Evolutionary conservation across 441 rosid species (phyloP).

Genomic region (Croton setiger): DNA sequence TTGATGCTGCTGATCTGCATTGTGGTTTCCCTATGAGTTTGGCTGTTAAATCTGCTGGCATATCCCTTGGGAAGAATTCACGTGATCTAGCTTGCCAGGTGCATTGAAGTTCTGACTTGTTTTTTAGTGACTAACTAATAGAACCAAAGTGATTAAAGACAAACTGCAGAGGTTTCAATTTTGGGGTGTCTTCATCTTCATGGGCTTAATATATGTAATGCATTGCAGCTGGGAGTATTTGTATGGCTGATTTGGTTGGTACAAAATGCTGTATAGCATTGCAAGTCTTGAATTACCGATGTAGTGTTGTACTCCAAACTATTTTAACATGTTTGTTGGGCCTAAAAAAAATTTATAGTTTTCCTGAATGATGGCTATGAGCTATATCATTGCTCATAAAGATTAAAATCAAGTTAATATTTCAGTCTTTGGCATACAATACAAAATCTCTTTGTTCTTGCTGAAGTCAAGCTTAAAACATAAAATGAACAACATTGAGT

Average conservation of each 20-base stretch:
- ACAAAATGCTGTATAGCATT: not conserved
- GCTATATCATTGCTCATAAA: not conserved
- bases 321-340: not conserved
- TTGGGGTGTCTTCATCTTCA: too few species aligned
- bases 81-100: slow-evolving; percentile 98
- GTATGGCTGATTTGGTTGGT: not conserved
- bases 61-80: slow-evolving; percentile 60
- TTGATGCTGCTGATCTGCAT: slow-evolving; percentile 32
- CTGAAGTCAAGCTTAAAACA: not conserved
- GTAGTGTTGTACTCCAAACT: not conserved
- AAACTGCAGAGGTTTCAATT: not conserved
- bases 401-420: not conserved
- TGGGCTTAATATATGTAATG: too few species aligned
- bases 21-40: slow-evolving; percentile 76
- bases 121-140: not conserved
- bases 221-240: not conserved
- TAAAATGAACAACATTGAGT: too few species aligned
- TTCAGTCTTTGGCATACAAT: not conserved
- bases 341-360: too few species aligned
- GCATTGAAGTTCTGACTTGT: slow-evolving; percentile 11
- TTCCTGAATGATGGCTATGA: not conserved
- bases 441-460: not conserved
- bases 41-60: slow-evolving; percentile 52
- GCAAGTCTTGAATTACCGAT: not conserved
- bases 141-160: not conserved